Percentiles rank a stretch among this genome's conserved stretches.
These are phyloP conservation scores for Beauveria medogensis DNA, from an alignment of 2,329 filamentous ascomycete species.

Conservation along the genomic window DNA sequence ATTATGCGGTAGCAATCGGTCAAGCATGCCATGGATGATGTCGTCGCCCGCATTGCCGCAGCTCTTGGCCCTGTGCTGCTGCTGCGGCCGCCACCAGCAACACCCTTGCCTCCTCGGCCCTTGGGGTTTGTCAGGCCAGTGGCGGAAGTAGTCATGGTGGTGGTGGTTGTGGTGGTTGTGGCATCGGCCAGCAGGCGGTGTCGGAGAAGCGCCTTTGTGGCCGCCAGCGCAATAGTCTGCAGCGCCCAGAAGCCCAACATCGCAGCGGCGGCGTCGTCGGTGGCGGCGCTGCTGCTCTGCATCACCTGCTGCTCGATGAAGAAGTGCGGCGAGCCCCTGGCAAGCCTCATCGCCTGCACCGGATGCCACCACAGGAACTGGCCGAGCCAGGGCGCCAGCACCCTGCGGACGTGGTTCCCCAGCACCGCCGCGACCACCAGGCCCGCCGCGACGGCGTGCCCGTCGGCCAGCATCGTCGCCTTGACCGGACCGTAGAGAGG, in stretches of 20 bases:
- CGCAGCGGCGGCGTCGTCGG: conserved; percentile 9
- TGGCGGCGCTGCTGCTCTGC: neutral
- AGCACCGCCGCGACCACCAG: conserved; percentile 28
- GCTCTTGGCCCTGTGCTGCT: neutral
- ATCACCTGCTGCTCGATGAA: conserved; percentile 23
- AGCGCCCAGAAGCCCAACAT: conserved; percentile 11
- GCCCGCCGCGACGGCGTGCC: conserved; percentile 18
- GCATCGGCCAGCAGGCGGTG: neutral
- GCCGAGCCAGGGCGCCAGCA: conserved; percentile 23
- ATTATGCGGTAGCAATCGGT: conserved; percentile 9
- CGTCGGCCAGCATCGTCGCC: conserved; percentile 18
- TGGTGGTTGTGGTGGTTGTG: neutral
- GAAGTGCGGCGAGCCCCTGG: conserved; percentile 26
- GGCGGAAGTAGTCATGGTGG: neutral
- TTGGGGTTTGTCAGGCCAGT: neutral
- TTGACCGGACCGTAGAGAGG: conserved; percentile 5
- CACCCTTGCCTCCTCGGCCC: neutral
- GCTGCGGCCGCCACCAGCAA: neutral
- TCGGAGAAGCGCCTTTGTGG: neutral
- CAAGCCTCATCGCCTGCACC: conserved; percentile 28
- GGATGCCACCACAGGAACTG: conserved; percentile 23
- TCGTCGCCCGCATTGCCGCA: neutral
- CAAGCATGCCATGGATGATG: neutral
- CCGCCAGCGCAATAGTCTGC: conserved; percentile 7
- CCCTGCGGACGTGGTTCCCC: conserved; percentile 30